Base-by-base conservation (phyloP, 495 filamentous ascomycete genomes). In the Xeromyces bisporus region DNA sequence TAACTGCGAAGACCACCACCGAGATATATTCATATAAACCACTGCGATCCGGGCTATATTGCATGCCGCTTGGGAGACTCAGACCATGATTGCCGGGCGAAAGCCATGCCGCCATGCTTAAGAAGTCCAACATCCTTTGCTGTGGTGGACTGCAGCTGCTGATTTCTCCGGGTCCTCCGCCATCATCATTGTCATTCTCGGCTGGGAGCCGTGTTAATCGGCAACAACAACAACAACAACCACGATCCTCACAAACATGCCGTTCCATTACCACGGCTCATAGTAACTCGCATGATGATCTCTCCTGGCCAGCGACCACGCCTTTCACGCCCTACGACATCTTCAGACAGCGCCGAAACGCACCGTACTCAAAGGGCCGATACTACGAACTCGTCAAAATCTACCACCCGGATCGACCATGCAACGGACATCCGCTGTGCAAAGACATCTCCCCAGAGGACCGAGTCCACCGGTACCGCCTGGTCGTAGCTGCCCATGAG, bases 301-400 rank as follows among this genome's bases (percentile, higher is more conserved):
- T 59, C 15, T 41, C 49, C 12, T 64, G 58, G 58, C 58, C 58
- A 1, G 44, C 42, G 3, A 34, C 34, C 14, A 18, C 45, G 7
- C 43, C 46, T 6, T 58, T 60, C n/a, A 89, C 87, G 0, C 89
- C 89, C 0, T 96, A 97, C 50, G 80, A 97, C 39, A 80, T 97
- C 41, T 72, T 96, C 39, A 60, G 71, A 27, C 62, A 74, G 35
- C 56, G 64, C 17, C 67, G 56, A 37, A 58, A 48, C 15, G 69
- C 69, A 11, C 67, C 73, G 10, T 97, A 97, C 48, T 75, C 69
- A 38, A 96, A 96, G 53, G 44, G 53, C 10, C 67, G 75, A 17
- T 97, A 80, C 64, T 84, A 86, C 49, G 71, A 91, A 40, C 67
- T 97, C 17, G 86, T 92, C 21, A 96, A 93, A 58, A 58, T 92